A percentile compares a stretch with the other conserved stretches of the same genome.
Evolutionary conservation across 257 asterid species (phyloP).

Genomic region (Parsonsia alboflavescens): DNA sequence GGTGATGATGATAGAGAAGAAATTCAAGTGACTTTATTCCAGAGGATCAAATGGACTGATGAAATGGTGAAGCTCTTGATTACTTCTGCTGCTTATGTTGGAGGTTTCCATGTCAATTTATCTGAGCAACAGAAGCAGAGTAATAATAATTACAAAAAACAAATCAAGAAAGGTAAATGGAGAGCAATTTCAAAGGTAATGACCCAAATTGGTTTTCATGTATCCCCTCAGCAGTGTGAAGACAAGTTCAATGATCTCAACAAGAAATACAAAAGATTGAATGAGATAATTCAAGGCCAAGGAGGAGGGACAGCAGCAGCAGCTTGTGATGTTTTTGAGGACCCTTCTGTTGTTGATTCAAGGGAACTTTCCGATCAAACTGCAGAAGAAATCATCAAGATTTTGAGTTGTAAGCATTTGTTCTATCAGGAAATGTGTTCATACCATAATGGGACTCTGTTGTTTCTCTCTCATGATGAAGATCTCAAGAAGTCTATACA

Average conservation of each 20-base stretch:
- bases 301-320: constrained; percentile 18
- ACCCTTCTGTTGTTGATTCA: constrained; percentile 32
- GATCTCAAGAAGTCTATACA: constrained; percentile 22
- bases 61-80: constrained; percentile 55
- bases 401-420: constrained; percentile 41
- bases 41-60: constrained; percentile 45
- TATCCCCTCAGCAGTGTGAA: constrained; percentile 63
- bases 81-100: constrained; percentile 35
- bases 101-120: constrained; percentile 10
- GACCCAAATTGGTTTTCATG: constrained; percentile 40
- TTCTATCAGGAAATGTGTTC: constrained; percentile 46
- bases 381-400: constrained; percentile 35
- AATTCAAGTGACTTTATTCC: constrained; percentile 20
- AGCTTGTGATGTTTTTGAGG: constrained; percentile 30
- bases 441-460: constrained; percentile 28
- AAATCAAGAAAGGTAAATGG: constrained; percentile 44
- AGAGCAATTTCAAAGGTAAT: constrained; percentile 38
- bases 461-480: constrained; percentile 33
- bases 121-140: not conserved
- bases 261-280: constrained; percentile 44
- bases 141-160: not conserved
- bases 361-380: constrained; percentile 25
- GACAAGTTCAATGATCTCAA: constrained; percentile 54
- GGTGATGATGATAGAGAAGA: constrained; percentile 16
- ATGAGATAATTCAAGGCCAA: constrained; percentile 20